Base-by-base conservation (phyloP, 1,139 yeast genomes). In the Hyphopichia wangnamkhiaoensis region DNA sequence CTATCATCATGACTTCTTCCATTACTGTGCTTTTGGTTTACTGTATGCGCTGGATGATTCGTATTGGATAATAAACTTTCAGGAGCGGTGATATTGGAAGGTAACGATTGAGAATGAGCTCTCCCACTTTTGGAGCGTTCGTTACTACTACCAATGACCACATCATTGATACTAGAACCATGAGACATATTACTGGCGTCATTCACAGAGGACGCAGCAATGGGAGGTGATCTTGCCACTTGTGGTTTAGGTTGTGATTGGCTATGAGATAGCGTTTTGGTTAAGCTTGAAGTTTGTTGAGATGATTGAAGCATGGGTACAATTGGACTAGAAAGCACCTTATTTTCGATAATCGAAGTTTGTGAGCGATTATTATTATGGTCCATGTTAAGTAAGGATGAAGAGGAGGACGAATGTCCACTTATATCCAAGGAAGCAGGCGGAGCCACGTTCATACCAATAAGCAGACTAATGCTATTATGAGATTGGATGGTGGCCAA, bases 81-180 rank as follows among this genome's bases (percentile, higher is more conserved):
- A 6, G 37, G 34, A 36, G 42, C 27, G 1, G 46, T 33, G 27
- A 28, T 38, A n/a, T 46, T 43, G 0, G 59, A 43, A 0, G 73
- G 73, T 29, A 67, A 50, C 3, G 73, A 66, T 43, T 60, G 67
- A 12, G 71, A 65, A 48, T 67, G 71, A 4, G 66, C 57, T 31
- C 71, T 42, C 7, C 54, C 44, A 3, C 17, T 28, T 15, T 15
- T 16, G 14, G 8, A 5, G n/a, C 8, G 5, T 12, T 19, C 33
- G 16, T 5, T n/a, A 4, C 9, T n/a, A n/a, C 24, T 17, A 12
- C n/a, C 23, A n/a, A 30, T 30, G 7, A 14, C 16, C 7, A 30
- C 33, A 18, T 18, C 24, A 19, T 18, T 17, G 3, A 30, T 4
- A n/a, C 24, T 19, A 5, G 33, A 18, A 4, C 16, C 15, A 18